Conservation (phyloP, 768 basidiomycete genomes). For the Mycena pura region DNA sequence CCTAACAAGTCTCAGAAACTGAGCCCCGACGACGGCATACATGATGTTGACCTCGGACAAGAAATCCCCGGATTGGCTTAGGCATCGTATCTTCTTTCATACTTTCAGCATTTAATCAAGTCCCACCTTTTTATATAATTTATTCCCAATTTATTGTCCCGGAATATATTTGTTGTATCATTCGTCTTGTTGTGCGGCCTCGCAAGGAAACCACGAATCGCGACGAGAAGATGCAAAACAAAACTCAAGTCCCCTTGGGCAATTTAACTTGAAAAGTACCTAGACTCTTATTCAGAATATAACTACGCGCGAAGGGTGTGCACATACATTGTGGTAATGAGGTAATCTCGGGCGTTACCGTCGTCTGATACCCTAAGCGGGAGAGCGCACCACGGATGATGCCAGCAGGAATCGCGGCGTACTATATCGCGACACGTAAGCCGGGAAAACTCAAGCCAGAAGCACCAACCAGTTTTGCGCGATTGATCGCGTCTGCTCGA, state of each 20-base stretch:
- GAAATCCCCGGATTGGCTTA: constrained; percentile 17
- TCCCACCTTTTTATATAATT: background rate
- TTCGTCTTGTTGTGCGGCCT: background rate
- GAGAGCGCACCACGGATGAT: constrained; percentile 84
- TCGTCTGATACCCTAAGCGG: constrained; percentile 77
- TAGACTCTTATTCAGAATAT: constrained; percentile 32
- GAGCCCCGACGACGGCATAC: background rate
- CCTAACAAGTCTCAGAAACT: constrained; percentile 17
- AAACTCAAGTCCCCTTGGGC: constrained; percentile 58
- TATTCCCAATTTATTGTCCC: constrained; percentile 22
- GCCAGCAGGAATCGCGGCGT: constrained; percentile 82
- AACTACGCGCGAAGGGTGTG: background rate
- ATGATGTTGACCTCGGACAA: background rate
- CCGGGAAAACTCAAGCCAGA: background rate
- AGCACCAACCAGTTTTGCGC: constrained; percentile 69
- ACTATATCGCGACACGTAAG: constrained; percentile 48
- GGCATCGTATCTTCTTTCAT: background rate
- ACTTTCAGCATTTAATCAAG: background rate
- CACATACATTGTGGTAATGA: constrained; percentile 83
- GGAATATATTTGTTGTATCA: constrained; percentile 10
- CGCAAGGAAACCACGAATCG: background rate
- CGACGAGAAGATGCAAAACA: background rate
- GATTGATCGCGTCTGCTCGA: constrained; percentile 71
- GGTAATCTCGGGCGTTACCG: constrained; percentile 79
- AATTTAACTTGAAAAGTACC: constrained; percentile 87